Conservation (phyloP, 345 rosid species). For the Acer negundo region DNA sequence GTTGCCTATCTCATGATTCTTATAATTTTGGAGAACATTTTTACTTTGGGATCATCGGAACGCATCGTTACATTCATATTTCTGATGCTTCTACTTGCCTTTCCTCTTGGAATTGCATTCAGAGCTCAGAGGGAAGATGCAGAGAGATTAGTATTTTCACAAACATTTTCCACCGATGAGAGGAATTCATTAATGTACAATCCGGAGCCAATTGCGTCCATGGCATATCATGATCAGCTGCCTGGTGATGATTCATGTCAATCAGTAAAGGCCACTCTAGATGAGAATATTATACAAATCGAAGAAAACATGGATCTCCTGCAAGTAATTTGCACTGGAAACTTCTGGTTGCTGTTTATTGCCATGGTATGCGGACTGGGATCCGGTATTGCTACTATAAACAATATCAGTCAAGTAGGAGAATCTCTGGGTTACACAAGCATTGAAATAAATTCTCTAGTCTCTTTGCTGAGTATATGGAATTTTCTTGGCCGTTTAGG, state of each 20-base stretch:
- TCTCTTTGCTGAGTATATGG: slow-evolving; percentile 86
- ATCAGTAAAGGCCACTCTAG: neutral
- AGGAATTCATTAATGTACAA: too few species aligned
- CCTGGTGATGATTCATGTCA: too few species aligned
- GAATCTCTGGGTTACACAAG: slow-evolving; percentile 73
- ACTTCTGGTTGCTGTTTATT: slow-evolving; percentile 75
- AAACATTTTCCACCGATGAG: too few species aligned
- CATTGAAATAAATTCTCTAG: slow-evolving; percentile 62
- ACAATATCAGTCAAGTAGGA: slow-evolving; percentile 81
- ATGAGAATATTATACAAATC: too few species aligned
- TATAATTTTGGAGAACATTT: slow-evolving; percentile 54
- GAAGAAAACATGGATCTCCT: slow-evolving; percentile 41
- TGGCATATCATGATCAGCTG: too few species aligned
- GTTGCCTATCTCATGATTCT: slow-evolving; percentile 75
- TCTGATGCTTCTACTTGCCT: slow-evolving; percentile 53
- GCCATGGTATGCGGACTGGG: slow-evolving; percentile 84
- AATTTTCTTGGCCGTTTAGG: slow-evolving; percentile 90
- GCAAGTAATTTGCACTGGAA: slow-evolving; percentile 46
- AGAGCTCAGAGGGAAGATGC: slow-evolving; percentile 44
- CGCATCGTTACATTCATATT: slow-evolving; percentile 41
- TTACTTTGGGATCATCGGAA: slow-evolving; percentile 46
- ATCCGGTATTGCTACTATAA: slow-evolving; percentile 73
- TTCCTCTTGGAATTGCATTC: slow-evolving; percentile 60
- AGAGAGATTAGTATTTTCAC: too few species aligned
- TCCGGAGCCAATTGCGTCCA: too few species aligned